phyloP scores from a whole-genome alignment of 495 filamentous ascomycete species.

The Penicillium taxi region DNA sequence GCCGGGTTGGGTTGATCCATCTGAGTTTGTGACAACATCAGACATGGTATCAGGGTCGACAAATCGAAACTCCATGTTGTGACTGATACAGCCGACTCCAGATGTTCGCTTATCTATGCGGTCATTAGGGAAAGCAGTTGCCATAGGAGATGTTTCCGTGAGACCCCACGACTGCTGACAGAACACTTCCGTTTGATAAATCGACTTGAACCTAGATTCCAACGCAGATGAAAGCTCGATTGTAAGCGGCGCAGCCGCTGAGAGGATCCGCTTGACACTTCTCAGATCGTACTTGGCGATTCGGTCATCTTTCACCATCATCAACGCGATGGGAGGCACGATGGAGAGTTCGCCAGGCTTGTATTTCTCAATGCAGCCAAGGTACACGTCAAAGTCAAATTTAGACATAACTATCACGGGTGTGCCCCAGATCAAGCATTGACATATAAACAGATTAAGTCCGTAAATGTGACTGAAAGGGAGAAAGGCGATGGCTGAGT shows the following conservation, averaged over 20 bases:
- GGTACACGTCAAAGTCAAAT: slow-evolving; percentile 55
- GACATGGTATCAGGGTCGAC: slow-evolving; percentile 36
- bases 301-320: slow-evolving; percentile 59
- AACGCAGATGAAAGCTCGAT: slow-evolving; percentile 54
- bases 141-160: slow-evolving; percentile 51
- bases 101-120: slow-evolving; percentile 48
- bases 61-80: slow-evolving; percentile 53
- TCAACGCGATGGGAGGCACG: slow-evolving; percentile 70
- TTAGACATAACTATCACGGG: slow-evolving; percentile 58
- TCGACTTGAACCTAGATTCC: slow-evolving; percentile 43
- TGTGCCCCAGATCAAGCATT: slow-evolving; percentile 15
- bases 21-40: slow-evolving; percentile 31
- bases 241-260: slow-evolving; percentile 73
- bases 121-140: slow-evolving; percentile 37
- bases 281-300: slow-evolving; percentile 65
- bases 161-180: slow-evolving; percentile 71
- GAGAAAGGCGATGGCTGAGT: slow-evolving; percentile 62
- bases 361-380: slow-evolving; percentile 16
- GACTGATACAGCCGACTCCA: slow-evolving; percentile 50
- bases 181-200: slow-evolving; percentile 45
- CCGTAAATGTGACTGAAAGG: slow-evolving; percentile 90
- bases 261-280: slow-evolving; percentile 63
- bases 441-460: slow-evolving; percentile 19
- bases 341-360: slow-evolving; percentile 14
- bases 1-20: slow-evolving; percentile 42